Evolutionary conservation across 495 filamentous ascomycete species (phyloP).

Genomic region (Aspergillus asperescens): DNA sequence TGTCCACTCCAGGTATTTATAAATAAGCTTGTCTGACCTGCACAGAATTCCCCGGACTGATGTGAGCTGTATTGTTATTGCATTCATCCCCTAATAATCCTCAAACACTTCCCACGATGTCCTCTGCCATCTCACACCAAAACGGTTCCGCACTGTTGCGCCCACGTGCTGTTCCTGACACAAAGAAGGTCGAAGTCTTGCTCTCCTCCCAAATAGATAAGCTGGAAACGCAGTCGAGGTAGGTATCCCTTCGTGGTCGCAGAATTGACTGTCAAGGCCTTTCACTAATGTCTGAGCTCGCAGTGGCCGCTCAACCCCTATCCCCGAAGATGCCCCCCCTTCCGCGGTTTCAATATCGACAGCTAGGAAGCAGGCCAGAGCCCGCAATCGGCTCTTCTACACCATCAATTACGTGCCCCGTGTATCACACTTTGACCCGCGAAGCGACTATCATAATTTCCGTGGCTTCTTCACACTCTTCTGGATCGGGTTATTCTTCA

Average conservation of each 20-base stretch:
- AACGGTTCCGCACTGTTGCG: constrained; percentile 29
- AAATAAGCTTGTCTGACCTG: constrained; percentile 1
- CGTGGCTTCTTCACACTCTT: constrained; percentile 96
- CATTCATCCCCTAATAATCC: not conserved
- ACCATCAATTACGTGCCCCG: constrained; percentile 89
- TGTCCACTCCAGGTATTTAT: not conserved
- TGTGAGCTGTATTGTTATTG: constrained; percentile 7
- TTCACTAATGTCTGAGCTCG: not conserved
- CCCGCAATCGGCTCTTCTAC: constrained; percentile 85
- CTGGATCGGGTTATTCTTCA: constrained; percentile 94
- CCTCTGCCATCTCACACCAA: constrained; percentile 27
- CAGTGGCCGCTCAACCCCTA: constrained; percentile 84
- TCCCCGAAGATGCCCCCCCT: constrained; percentile 86
- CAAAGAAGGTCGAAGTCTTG: constrained; percentile 22
- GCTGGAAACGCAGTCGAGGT: constrained; percentile 30
- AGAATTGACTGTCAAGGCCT: not conserved
- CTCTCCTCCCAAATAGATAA: constrained; percentile 24
- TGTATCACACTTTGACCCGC: constrained; percentile 92
- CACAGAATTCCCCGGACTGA: not conserved
- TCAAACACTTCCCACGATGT: constrained; percentile 24
- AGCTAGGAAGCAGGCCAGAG: constrained; percentile 78
- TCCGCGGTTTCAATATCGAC: constrained; percentile 80
- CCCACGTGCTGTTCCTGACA: constrained; percentile 28
- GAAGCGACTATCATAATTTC: constrained; percentile 89
- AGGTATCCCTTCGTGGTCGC: not conserved